A percentile compares a stretch with the other conserved stretches of the same genome.
Evolutionary conservation across 371 early-diverging fungal species (phyloP).

Genomic region (Coemansia sp.): DNA sequence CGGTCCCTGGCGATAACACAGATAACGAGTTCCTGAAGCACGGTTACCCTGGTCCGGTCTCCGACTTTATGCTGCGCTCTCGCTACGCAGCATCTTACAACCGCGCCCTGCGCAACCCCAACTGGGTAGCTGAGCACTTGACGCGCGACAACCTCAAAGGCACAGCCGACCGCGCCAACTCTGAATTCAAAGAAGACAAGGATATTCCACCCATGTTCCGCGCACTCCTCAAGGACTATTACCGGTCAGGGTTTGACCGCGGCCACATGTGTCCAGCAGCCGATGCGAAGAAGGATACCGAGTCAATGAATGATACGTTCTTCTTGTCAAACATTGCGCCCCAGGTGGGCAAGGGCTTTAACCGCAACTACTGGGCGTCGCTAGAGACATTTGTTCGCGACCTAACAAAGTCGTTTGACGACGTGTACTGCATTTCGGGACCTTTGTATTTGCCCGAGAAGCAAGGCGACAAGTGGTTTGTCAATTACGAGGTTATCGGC

Average conservation of each 20-base stretch:
- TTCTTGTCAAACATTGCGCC: conserved; percentile 76
- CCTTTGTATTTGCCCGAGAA: conserved; percentile 76
- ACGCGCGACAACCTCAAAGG: conserved; percentile 62
- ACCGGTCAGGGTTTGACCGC: conserved; percentile 72
- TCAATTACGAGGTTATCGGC: conserved; percentile 88
- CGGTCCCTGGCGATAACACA: not conserved
- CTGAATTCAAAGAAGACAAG: conserved; percentile 68
- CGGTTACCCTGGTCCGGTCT: conserved; percentile 58
- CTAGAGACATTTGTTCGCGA: conserved; percentile 73
- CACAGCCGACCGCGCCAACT: conserved; percentile 59
- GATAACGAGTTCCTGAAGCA: conserved; percentile 37
- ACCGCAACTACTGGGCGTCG: conserved; percentile 79
- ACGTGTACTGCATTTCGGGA: conserved; percentile 79
- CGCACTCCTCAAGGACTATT: conserved; percentile 69
- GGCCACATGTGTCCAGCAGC: conserved; percentile 87
- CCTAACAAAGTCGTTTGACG: conserved; percentile 62
- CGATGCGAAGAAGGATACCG: conserved; percentile 67
- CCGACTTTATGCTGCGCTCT: conserved; percentile 58
- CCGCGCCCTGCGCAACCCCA: conserved; percentile 78
- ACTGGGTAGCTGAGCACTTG: conserved; percentile 78
- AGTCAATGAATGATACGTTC: conserved; percentile 79
- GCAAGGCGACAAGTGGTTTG: conserved; percentile 67
- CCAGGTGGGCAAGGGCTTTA: conserved; percentile 81
- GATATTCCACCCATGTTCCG: conserved; percentile 65
- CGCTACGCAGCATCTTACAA: conserved; percentile 68